Evolutionary conservation across 2,329 filamentous ascomycete species (phyloP).

Genomic region (Leptographium procerum): DNA sequence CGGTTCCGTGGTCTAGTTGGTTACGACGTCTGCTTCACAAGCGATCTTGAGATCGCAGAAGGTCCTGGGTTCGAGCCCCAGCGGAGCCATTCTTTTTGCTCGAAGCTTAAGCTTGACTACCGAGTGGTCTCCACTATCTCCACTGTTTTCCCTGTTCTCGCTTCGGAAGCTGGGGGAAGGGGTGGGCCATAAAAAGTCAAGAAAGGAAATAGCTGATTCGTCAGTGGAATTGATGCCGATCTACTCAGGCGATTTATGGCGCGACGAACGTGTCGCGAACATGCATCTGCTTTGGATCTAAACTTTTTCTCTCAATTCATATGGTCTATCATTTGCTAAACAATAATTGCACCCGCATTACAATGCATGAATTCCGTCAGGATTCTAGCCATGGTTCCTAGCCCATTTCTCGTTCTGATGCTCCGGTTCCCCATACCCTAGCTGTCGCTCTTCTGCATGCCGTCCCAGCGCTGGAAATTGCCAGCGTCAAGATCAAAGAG

Average conservation of each 20-base stretch:
- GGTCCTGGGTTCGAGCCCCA: conserved; percentile 4
- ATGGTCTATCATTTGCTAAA: not conserved
- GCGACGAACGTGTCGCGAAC: no score
- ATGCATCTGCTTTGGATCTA: not conserved
- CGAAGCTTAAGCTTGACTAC: no score
- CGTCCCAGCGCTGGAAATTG: not conserved
- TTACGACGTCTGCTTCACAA: conserved; percentile 17
- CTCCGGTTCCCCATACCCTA: not conserved
- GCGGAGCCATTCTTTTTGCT: conserved; percentile 9
- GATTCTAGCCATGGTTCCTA: no score
- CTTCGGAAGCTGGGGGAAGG: no score
- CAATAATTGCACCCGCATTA: not conserved
- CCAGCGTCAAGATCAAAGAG: conserved; percentile 26
- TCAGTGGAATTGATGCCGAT: no score
- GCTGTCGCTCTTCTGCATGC: not conserved
- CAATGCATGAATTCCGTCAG: not conserved
- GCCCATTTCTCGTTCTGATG: no score
- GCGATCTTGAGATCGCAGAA: conserved; percentile 1
- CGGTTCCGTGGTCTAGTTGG: conserved; percentile 15
- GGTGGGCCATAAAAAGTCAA: no score
- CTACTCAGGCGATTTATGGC: no score
- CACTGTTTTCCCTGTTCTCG: no score
- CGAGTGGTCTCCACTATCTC: no score
- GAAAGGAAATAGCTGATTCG: no score
- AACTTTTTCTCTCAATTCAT: not conserved